Evolutionary conservation across 2,329 filamentous ascomycete species (phyloP).

Genomic region (Ophiostoma populinum): DNA sequence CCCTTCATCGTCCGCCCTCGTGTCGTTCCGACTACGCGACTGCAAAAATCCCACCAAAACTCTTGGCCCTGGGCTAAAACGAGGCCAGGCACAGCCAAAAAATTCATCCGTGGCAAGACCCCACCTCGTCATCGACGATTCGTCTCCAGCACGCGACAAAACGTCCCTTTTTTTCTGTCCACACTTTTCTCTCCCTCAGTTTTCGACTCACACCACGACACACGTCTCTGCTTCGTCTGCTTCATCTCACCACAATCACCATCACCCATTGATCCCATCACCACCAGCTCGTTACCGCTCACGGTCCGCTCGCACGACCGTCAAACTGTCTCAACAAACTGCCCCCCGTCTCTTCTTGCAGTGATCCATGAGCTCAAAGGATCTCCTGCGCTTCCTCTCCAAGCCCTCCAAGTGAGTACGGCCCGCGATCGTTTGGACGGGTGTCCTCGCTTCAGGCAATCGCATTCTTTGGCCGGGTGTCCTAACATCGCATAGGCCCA

Average conservation of each 20-base stretch:
- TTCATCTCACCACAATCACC: too few relatives aligned
- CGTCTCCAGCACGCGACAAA: conserved; percentile 1
- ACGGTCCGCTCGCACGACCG: too few relatives aligned
- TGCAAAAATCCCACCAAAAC: not conserved
- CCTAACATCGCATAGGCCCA: conserved; percentile 25
- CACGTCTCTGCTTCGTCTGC: not conserved
- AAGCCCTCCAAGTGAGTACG: conserved; percentile 75
- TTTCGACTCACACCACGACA: too few relatives aligned
- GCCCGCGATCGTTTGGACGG: too few relatives aligned
- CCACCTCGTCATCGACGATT: conserved; percentile 3
- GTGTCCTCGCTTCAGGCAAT: too few relatives aligned
- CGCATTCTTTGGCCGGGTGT: too few relatives aligned
- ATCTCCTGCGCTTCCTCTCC: conserved; percentile 82
- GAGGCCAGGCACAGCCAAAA: too few relatives aligned
- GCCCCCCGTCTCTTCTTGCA: conserved; percentile 5
- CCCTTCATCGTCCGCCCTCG: not conserved
- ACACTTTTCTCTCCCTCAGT: not conserved
- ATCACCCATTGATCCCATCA: not conserved
- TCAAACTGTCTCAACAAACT: too few relatives aligned
- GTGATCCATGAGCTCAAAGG: conserved; percentile 77
- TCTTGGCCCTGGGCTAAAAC: too few relatives aligned
- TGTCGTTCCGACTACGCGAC: too few relatives aligned
- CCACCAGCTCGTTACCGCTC: too few relatives aligned
- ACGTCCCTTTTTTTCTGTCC: not conserved
- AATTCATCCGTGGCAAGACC: conserved; percentile 1